These are phyloP conservation scores for Aspergillus brunneoviolaceus DNA, from an alignment of 2,329 filamentous ascomycete genomes.

Conservation along the genomic window DNA sequence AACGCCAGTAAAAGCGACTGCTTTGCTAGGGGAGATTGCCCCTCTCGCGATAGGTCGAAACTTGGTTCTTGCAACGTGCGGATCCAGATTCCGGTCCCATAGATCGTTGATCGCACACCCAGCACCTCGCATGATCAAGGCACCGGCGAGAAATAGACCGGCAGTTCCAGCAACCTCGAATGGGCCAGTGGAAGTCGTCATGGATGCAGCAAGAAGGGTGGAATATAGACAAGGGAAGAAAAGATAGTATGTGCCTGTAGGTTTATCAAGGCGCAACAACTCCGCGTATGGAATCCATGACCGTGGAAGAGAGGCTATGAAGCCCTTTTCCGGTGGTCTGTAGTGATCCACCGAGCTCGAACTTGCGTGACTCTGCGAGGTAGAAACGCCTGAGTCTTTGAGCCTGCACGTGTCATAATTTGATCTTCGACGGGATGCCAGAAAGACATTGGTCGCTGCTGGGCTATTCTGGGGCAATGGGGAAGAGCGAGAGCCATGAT, in stretches of 20 bases:
- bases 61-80: constrained; percentile 51
- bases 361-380: background rate
- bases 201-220: constrained; percentile 44
- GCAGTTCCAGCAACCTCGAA: constrained; percentile 39
- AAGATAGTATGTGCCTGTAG: constrained; percentile 53
- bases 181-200: constrained; percentile 33
- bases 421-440: background rate
- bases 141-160: constrained; percentile 44
- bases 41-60: constrained; percentile 53
- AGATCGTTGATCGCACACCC: constrained; percentile 59
- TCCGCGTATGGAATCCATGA: constrained; percentile 58
- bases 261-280: constrained; percentile 54
- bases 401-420: background rate
- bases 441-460: background rate
- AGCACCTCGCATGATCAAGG: constrained; percentile 52
- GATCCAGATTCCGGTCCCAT: constrained; percentile 56
- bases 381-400: background rate
- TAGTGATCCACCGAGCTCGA: constrained; percentile 36
- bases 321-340: constrained; percentile 45
- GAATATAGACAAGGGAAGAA: constrained; percentile 55
- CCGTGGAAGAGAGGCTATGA: constrained; percentile 47
- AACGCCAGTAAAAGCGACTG: constrained; percentile 45
- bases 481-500: background rate
- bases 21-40: constrained; percentile 48
- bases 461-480: background rate